Conservation (phyloP, 2,329 filamentous ascomycete genomes). For the Cryphonectria nitschkei region DNA sequence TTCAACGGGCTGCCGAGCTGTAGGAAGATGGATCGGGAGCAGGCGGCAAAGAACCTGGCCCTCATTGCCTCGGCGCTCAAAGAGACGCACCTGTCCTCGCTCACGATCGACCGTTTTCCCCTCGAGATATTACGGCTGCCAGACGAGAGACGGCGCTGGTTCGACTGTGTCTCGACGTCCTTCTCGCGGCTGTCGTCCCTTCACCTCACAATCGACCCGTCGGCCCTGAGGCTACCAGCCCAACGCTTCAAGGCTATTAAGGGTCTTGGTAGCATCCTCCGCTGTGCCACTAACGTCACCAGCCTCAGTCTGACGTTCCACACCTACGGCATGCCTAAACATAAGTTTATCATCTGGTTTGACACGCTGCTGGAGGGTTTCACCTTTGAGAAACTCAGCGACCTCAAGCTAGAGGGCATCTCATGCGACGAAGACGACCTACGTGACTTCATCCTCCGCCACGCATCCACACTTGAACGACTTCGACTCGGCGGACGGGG, state of each 20-base stretch:
- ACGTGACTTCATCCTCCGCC: constrained; percentile 45
- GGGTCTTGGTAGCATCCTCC: constrained; percentile 48
- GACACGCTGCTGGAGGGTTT: constrained; percentile 44
- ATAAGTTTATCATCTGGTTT: constrained; percentile 48
- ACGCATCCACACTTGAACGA: constrained; percentile 43
- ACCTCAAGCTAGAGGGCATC: constrained; percentile 49
- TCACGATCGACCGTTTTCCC: constrained; percentile 49
- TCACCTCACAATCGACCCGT: constrained; percentile 46
- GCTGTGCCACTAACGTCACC: constrained; percentile 42
- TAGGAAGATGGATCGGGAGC: constrained; percentile 43
- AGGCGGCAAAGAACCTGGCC: constrained; percentile 45
- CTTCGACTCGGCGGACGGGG: constrained; percentile 51
- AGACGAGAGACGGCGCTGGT: constrained; percentile 46
- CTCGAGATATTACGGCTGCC: constrained; percentile 46
- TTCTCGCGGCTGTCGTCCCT: constrained; percentile 46
- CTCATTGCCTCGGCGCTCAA: constrained; percentile 44
- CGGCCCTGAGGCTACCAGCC: constrained; percentile 41
- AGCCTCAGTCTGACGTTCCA: constrained; percentile 48
- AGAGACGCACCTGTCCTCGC: constrained; percentile 41
- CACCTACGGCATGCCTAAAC: constrained; percentile 42
- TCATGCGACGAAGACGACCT: constrained; percentile 49
- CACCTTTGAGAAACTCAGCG: constrained; percentile 43
- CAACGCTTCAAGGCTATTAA: constrained; percentile 46
- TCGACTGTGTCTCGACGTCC: constrained; percentile 43
- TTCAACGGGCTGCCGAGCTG: constrained; percentile 43